Evolutionary conservation across 352 stramenopile genomes (phyloP).

Genomic region (Nothophytophthora sp.): DNA sequence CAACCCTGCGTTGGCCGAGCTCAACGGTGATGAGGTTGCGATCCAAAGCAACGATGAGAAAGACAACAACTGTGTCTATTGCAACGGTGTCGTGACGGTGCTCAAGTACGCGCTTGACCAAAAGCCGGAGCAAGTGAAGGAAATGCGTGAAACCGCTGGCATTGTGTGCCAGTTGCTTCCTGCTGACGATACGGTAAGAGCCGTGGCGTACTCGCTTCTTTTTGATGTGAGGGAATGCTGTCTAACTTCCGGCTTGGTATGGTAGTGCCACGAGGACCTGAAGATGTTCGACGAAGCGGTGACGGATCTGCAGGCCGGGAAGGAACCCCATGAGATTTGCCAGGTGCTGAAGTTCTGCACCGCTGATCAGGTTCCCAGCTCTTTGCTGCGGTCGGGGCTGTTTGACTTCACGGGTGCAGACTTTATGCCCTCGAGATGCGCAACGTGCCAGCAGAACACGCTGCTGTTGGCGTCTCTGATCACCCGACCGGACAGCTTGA

Average conservation of each 20-base stretch:
- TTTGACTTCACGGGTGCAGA: conserved; percentile 44
- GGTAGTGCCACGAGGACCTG: conserved; percentile 62
- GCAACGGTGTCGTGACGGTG: conserved; percentile 62
- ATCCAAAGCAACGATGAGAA: conserved; percentile 4
- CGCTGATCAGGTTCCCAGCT: conserved; percentile 6
- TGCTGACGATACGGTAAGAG: conserved; percentile 54
- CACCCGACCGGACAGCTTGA: conserved; percentile 41
- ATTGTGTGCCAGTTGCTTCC: conserved; percentile 71
- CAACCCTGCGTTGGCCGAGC: conserved; percentile 18
- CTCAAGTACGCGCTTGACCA: conserved; percentile 56
- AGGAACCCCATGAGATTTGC: conserved; percentile 66
- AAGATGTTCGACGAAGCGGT: conserved; percentile 71
- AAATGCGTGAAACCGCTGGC: conserved; percentile 61
- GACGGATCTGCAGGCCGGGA: conserved; percentile 45
- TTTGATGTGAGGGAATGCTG: neutral
- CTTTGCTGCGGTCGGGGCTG: conserved; percentile 30
- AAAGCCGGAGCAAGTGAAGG: conserved; percentile 59
- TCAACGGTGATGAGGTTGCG: conserved; percentile 14
- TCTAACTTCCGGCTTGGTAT: neutral
- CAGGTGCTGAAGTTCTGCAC: conserved; percentile 52
- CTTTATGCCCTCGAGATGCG: conserved; percentile 43
- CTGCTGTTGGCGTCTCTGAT: conserved; percentile 56
- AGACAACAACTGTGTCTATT: conserved; percentile 61
- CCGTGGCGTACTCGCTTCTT: neutral
- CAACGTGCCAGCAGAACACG: conserved; percentile 62